These are phyloP conservation scores for Dryas integrifolia DNA, from an alignment of 331 rosid species.

Conservation along the genomic window DNA sequence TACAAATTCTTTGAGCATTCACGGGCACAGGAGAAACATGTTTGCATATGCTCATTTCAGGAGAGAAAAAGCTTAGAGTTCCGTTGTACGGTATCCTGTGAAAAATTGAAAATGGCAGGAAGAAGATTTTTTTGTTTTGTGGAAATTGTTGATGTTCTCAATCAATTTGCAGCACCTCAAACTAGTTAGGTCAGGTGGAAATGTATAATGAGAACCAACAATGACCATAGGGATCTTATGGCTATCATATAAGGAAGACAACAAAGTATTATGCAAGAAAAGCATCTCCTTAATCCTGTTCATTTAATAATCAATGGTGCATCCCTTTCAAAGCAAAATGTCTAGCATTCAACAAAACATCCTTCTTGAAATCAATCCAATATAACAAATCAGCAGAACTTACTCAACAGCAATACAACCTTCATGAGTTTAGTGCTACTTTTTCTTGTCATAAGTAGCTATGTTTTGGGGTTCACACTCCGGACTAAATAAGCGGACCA, in stretches of 20 bases:
- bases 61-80: neutral
- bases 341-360: neutral
- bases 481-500: constrained; percentile 81
- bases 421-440: constrained; percentile 23
- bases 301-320: neutral
- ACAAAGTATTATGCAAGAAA: neutral
- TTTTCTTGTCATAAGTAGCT: constrained; percentile 77
- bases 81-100: too few relatives aligned
- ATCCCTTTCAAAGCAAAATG: neutral
- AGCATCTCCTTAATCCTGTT: neutral
- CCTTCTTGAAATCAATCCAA: neutral
- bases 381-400: neutral
- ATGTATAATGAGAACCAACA: neutral
- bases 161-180: neutral
- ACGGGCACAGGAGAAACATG: neutral
- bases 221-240: neutral
- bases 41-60: neutral
- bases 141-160: neutral
- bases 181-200: neutral
- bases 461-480: constrained; percentile 97
- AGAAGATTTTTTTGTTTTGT: neutral
- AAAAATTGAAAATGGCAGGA: neutral
- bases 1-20: neutral
- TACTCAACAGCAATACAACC: neutral
- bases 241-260: too few relatives aligned